Base-by-base conservation (phyloP, 2,329 filamentous ascomycete genomes). In the Stachybotrys elegans region DNA sequence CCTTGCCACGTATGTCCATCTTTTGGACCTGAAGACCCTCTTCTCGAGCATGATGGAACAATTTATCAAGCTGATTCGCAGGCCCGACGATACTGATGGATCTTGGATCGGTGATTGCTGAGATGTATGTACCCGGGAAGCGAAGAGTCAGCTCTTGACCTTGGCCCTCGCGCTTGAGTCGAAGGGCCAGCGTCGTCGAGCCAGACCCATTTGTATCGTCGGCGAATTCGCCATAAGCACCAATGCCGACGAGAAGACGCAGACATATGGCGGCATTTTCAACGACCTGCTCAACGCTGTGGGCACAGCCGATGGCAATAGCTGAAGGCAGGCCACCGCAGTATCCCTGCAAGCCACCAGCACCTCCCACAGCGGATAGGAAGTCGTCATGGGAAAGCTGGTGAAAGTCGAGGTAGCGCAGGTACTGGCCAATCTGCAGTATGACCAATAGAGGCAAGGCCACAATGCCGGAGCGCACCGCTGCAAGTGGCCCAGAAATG, bases 21-120 rank as follows among this genome's bases (percentile, higher is more conserved):
- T 7, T 22, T 17, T 36, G 29, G 3, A 32, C 40, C 14, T 22
- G 29, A 12, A 42, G 20, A 6, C 27, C 20, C 13, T 22, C 16
- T 5, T 34, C 17, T 25, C 37, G 37, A 4, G 27, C 27, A n/a
- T 32, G 22, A 12, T 16, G 7, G 7, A 22, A 35, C 1, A 42
- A 6, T 6, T 12, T 21, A 22, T 42, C 25, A 12, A 42, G 40
- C 14, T n/a, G 19, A 6, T 22, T 16, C 16, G 27, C 16, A n/a
- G 40, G 40, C 5, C 40, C 40, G 4, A 42, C 40, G 14, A 42
- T 22, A 20, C 40, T 42, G 11, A 42, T 42, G 14, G 27, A 21
- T 19, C 39, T 14, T 5, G 39, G 39, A 9, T 41, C 37, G n/a
- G 37, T 39, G 37, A 39, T n/a, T 22, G 37, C 37, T n/a, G 37